Percentiles rank a stretch among this genome's conserved stretches.
Conservation (phyloP, 257 asterid species). For the Lavandula angustifolia region DNA sequence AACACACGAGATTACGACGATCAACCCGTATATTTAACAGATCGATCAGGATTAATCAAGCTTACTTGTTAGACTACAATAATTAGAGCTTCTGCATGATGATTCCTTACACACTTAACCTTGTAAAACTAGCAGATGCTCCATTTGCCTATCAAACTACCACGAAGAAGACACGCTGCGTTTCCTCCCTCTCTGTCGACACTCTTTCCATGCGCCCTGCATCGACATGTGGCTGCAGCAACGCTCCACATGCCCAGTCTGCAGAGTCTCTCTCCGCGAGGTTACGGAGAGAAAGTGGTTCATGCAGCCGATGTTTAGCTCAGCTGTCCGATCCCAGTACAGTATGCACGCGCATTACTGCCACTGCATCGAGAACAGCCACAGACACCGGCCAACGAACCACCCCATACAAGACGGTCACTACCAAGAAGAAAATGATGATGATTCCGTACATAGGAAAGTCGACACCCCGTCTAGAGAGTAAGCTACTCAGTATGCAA, state of each 20-base stretch:
- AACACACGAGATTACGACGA: no score
- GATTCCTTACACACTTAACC: not conserved
- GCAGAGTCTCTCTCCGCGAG: constrained; percentile 76
- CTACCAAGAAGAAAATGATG: constrained; percentile 18
- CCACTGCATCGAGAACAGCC: constrained; percentile 41
- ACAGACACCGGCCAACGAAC: constrained; percentile 33
- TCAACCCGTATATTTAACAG: no score
- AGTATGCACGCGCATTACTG: constrained; percentile 39
- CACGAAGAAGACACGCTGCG: constrained; percentile 57
- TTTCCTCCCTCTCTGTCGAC: constrained; percentile 67
- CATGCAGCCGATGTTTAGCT: constrained; percentile 74
- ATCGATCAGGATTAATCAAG: no score
- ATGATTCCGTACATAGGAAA: constrained; percentile 35
- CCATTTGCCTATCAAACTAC: constrained; percentile 70
- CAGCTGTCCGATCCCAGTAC: constrained; percentile 60
- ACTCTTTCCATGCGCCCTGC: constrained; percentile 68
- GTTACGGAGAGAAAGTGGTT: constrained; percentile 56
- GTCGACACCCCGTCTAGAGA: constrained; percentile 50
- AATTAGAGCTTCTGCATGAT: not conserved
- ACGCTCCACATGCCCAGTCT: constrained; percentile 78
- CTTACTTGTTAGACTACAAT: not conserved
- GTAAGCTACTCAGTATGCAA: constrained; percentile 14
- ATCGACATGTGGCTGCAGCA: constrained; percentile 80
- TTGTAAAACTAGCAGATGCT: constrained; percentile 50
- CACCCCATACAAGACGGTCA: constrained; percentile 33